Evolutionary conservation across 306 rosid species (phyloP), one percentile per base, ranked within the genome.

Genomic region (Begonia loranthoides): DNA sequence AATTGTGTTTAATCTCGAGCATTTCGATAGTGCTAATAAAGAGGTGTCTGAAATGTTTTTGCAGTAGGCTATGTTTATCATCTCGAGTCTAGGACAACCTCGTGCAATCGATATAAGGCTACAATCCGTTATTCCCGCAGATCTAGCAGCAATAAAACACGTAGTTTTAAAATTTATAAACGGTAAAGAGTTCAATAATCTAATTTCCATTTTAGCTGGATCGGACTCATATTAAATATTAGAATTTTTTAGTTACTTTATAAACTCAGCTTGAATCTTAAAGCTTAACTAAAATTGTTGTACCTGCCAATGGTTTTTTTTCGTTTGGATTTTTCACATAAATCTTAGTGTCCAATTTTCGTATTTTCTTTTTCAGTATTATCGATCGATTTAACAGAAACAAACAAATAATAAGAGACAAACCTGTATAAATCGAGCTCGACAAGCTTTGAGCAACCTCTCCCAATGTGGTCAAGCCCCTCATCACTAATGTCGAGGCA

Each of bases 351-450:
- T n/a, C n/a, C n/a, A n/a, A n/a, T n/a, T n/a, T n/a, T n/a, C n/a
- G n/a, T n/a, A n/a, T n/a, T n/a, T n/a, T n/a, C n/a, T n/a, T n/a
- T n/a, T n/a, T n/a, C 34, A 28, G 2, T 28, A 28, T 3, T 28
- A 28, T 28, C 0, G 7, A 1, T 28, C 34, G 34, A 28, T 28
- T 28, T 19, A 4, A 19, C 22, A 13, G 13, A 9, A 9, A 28
- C 50, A 45, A 41, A 41, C 44, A 49, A 51, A 45, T 55, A 61
- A 53, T 4, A 46, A 66, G 50, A 50, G 19, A 73, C 80, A 53
- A 62, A 87, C 95, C 95, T 76, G 74, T 87, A 87, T 13, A 87
- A 61, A 71, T 87, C 96, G 15, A 87, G 73, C 72, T 80, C 96
- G 60, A 16, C 67, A 51, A 87, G 76, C 52, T 73, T 81, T 46